Percentiles rank a stretch among this genome's conserved stretches.
Conservation (phyloP, 305 asterid species). For the Fraxinus velutina region DNA sequence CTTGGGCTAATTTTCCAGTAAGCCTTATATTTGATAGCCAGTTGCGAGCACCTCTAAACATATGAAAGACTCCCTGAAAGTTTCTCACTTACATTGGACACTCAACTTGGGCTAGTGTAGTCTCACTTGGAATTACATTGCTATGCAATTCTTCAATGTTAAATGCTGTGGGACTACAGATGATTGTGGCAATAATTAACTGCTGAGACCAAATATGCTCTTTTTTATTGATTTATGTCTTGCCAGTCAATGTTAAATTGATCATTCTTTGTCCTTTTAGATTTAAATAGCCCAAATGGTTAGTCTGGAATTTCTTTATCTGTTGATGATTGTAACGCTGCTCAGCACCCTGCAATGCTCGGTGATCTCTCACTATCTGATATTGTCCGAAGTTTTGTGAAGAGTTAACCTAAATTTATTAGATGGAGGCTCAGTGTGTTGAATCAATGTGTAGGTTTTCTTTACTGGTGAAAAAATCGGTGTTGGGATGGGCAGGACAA, state of each 20-base stretch:
- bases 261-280: not conserved
- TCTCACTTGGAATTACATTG: not conserved
- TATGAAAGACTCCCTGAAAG: not conserved
- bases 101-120: not conserved
- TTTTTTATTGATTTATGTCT: not conserved
- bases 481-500: conserved; percentile 82
- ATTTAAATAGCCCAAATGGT: not conserved
- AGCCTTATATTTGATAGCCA: not conserved
- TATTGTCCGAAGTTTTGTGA: not conserved
- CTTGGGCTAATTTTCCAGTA: not conserved
- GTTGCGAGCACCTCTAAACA: not conserved
- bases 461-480: conserved; percentile 87
- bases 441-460: conserved; percentile 53
- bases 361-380: not conserved
- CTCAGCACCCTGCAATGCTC: not conserved
- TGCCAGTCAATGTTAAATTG: not conserved
- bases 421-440: conserved; percentile 27
- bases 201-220: not conserved
- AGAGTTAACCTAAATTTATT: conserved; percentile 3
- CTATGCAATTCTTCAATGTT: not conserved
- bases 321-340: not conserved
- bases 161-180: not conserved
- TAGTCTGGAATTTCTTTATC: not conserved
- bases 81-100: not conserved
- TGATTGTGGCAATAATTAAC: not conserved